phyloP scores from a whole-genome alignment of 139 green algal species.

The Tetradesmus lagerheimii region DNA sequence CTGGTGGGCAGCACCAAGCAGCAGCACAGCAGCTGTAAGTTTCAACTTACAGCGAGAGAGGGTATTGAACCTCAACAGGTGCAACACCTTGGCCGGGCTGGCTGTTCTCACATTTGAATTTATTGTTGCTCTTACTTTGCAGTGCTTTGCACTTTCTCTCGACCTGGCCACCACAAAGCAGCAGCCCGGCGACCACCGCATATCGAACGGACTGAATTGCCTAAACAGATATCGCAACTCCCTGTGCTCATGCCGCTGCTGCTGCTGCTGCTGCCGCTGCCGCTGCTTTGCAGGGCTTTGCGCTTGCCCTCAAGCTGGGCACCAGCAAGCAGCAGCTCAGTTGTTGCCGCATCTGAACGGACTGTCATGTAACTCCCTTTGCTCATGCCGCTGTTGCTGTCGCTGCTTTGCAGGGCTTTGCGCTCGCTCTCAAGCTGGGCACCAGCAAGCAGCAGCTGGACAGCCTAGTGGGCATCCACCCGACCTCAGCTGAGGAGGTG shows the following conservation, averaged over 20 bases:
- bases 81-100: no score
- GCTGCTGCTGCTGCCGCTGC: background rate
- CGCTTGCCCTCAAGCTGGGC: conserved; percentile 91
- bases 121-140: conserved; percentile 27
- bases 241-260: background rate
- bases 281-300: conserved; percentile 85
- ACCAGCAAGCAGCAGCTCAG: conserved; percentile 91
- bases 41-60: no score
- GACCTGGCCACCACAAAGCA: conserved; percentile 93
- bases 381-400: background rate
- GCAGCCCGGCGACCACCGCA: conserved; percentile 88
- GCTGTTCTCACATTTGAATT: no score
- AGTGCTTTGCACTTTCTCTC: conserved; percentile 94
- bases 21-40: no score
- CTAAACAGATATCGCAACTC: no score
- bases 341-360: background rate
- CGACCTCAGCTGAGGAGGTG: conserved; percentile 95
- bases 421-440: conserved; percentile 91
- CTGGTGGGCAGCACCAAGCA: no score
- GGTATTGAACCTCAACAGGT: no score
- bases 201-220: background rate
- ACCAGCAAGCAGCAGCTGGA: conserved; percentile 96
- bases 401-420: conserved; percentile 84
- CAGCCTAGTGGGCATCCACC: conserved; percentile 94
- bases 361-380: background rate